Evolutionary conservation across 768 basidiomycete genomes (phyloP).

Genomic region (Collybia sp.): DNA sequence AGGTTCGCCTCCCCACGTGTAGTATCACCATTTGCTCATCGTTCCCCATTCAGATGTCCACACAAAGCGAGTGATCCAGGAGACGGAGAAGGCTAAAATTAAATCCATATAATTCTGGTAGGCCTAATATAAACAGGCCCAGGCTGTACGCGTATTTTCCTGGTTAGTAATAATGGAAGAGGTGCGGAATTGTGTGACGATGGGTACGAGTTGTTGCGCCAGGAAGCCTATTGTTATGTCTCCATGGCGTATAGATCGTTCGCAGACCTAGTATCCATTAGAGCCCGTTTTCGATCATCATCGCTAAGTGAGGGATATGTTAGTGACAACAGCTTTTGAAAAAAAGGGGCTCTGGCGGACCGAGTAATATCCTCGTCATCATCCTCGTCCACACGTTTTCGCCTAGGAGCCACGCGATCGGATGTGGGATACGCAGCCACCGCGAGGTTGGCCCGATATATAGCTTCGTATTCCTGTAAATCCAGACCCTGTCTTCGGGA

Average conservation of each 20-base stretch:
- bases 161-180: not conserved
- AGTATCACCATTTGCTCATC: conserved; percentile 6
- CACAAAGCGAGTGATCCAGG: conserved; percentile 72
- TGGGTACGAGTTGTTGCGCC: too few species aligned
- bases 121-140: conserved; percentile 4
- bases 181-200: not conserved
- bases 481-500: not conserved
- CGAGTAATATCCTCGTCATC: conserved; percentile 48
- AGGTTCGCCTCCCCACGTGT: conserved; percentile 41
- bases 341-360: conserved; percentile 11
- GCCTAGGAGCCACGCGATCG: conserved; percentile 41
- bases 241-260: conserved; percentile 47
- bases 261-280: conserved; percentile 26
- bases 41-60: conserved; percentile 56
- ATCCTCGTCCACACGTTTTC: conserved; percentile 75
- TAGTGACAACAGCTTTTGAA: not conserved
- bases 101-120: conserved; percentile 56
- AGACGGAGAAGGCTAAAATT: conserved; percentile 80
- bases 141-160: too few species aligned
- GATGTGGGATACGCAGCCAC: conserved; percentile 53
- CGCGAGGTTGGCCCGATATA: conserved; percentile 76
- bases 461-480: conserved; percentile 85
- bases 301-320: conserved; percentile 20
- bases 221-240: conserved; percentile 23
- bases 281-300: conserved; percentile 43